Percentiles rank a stretch among this genome's conserved stretches.
These are phyloP conservation scores for Kluyveromyces marxianus DNA, from an alignment of 1,139 yeast genomes.

Conservation along the genomic window DNA sequence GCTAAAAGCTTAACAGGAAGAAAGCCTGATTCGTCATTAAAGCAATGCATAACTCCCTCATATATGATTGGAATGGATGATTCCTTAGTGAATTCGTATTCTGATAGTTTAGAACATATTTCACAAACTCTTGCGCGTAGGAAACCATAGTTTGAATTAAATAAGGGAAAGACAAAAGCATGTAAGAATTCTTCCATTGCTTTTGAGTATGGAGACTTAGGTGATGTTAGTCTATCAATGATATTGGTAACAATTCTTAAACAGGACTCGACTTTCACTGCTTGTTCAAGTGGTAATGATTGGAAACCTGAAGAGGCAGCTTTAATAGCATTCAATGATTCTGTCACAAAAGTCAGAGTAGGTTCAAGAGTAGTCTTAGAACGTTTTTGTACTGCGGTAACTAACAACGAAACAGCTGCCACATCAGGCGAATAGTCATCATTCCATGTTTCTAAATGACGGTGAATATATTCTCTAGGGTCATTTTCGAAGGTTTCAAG, in stretches of 20 bases:
- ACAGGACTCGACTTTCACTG: conserved; percentile 73
- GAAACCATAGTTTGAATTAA: conserved; percentile 59
- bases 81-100: conserved; percentile 45
- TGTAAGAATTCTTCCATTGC: conserved; percentile 68
- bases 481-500: conserved; percentile 78
- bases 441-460: conserved; percentile 58
- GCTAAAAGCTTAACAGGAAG: conserved; percentile 81
- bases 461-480: conserved; percentile 85
- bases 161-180: conserved; percentile 63
- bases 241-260: conserved; percentile 72
- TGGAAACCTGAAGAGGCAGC: conserved; percentile 30
- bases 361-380: conserved; percentile 53
- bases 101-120: conserved; percentile 62
- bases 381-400: conserved; percentile 62
- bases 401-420: conserved; percentile 57
- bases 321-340: conserved; percentile 36
- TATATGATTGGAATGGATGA: conserved; percentile 48
- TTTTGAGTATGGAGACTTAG: conserved; percentile 49
- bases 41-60: conserved; percentile 59
- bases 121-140: conserved; percentile 83
- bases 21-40: conserved; percentile 43
- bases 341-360: conserved; percentile 59
- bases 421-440: conserved; percentile 60
- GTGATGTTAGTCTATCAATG: conserved; percentile 48
- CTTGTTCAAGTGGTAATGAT: conserved; percentile 46